Evolutionary conservation across 768 basidiomycete species (phyloP).

Genomic region (Lactarius tabidus): DNA sequence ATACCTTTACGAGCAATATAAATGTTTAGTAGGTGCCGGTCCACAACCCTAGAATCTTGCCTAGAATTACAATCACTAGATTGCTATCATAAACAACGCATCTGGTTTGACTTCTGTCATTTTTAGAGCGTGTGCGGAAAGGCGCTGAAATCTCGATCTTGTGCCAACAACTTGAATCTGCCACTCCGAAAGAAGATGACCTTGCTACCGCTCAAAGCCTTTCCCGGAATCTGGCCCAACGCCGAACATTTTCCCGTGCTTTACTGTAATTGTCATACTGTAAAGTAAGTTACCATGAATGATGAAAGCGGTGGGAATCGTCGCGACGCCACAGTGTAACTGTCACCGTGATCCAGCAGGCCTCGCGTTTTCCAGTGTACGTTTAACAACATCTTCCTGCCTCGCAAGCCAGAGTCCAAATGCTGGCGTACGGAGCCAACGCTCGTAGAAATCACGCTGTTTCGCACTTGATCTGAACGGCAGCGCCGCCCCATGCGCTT

Average conservation of each 20-base stretch:
- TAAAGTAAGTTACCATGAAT: neutral
- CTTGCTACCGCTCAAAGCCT: neutral
- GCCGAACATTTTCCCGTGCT: neutral
- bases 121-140: neutral
- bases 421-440: conserved; percentile 68
- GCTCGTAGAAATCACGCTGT: conserved; percentile 70
- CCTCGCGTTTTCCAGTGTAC: conserved; percentile 39
- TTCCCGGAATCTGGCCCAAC: neutral
- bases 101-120: neutral
- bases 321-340: neutral
- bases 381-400: conserved; percentile 68
- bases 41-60: no score
- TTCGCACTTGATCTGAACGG: conserved; percentile 69
- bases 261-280: neutral
- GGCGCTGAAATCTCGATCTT: neutral
- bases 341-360: neutral
- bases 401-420: conserved; percentile 78
- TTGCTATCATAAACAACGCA: neutral
- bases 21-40: no score
- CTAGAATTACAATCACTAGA: no score
- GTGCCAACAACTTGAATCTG: neutral
- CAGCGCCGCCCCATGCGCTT: conserved; percentile 61
- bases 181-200: neutral
- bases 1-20: no score
- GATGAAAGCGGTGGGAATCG: neutral